Evolutionary conservation across 352 stramenopile genomes (phyloP), one percentile per base, ranked within the genome.

Genomic region (Globisporangium acanthophoron): DNA sequence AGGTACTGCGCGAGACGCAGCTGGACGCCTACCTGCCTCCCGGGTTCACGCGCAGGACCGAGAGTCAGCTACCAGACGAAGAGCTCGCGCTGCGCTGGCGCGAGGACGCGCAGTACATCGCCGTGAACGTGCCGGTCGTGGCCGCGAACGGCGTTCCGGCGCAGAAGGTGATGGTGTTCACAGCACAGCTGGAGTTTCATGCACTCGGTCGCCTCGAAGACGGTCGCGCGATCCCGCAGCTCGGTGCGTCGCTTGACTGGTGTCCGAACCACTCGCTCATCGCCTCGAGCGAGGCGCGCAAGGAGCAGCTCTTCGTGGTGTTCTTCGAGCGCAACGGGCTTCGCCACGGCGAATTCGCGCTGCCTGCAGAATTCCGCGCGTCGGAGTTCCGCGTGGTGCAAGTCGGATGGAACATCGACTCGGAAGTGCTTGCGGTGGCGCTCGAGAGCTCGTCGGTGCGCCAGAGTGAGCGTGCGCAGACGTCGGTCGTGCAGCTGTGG

Each of bases 261-360:
- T 76, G 71, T 51, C 78, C 87, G 15, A 87, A 87, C 67, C 73
- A 93, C 43, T 83, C 83, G 45, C 67, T 93, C 4, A 77, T 95
- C 48, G 73, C 81, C 9, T 82, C 73, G 52, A 73, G 70, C 47
- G 80, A 94, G 62, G 69, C 62, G 37, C 70, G 82, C 44, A 83
- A 80, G 31, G 69, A 76, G 3, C 62, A 80, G 52, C 63, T 85
- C 29, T 74, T 80, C 35, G 65, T 93, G 15, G 80, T 92, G 18
- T 93, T 94, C 57, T 95, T 95, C 52, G 85, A 95, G 59, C 69
- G 78, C 21, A 95, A 95, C 57, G 85, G 85, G 1, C 64, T 93
- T 44, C 74, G 80, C 2, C 85, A 95, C 59, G 82, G 85, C 16
- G 85, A 93, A 46, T 92, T 95, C 56, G 58, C 68, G 20, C 64